These are phyloP conservation scores for Rhizophlyctis rosea DNA, from an alignment of 192 early-diverging fungal genomes.

Conservation along the genomic window DNA sequence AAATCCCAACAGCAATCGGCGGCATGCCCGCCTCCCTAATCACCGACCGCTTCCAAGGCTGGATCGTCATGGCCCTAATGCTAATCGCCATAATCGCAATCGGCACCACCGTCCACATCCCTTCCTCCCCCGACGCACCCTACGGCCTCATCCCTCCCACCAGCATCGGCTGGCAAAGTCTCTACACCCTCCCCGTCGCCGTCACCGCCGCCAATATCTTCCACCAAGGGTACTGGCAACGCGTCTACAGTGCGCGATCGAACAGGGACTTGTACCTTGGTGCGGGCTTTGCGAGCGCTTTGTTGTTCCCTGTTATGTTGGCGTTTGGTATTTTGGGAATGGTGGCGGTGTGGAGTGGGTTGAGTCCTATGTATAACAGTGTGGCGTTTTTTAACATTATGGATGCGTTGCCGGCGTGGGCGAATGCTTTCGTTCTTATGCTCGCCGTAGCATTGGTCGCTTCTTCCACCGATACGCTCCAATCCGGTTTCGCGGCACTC, in stretches of 20 bases:
- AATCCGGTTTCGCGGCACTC: slow-evolving; percentile 60
- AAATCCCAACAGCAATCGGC: too few relatives aligned
- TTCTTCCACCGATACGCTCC: slow-evolving; percentile 65
- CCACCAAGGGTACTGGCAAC: slow-evolving; percentile 72
- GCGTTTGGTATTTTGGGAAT: slow-evolving; percentile 63
- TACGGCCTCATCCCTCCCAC: slow-evolving; percentile 56
- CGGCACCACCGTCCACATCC: slow-evolving; percentile 52
- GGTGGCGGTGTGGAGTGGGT: slow-evolving; percentile 61
- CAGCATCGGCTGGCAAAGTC: slow-evolving; percentile 62
- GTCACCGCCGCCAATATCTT: slow-evolving; percentile 62
- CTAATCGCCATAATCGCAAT: slow-evolving; percentile 58
- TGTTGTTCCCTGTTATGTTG: slow-evolving; percentile 52
- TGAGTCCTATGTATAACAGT: slow-evolving; percentile 42
- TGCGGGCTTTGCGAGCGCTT: slow-evolving; percentile 51
- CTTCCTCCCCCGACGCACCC: slow-evolving; percentile 45
- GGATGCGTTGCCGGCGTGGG: slow-evolving; percentile 53
- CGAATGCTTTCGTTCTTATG: slow-evolving; percentile 55
- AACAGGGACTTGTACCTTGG: slow-evolving; percentile 59
- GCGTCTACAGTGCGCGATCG: slow-evolving; percentile 64
- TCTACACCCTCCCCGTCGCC: slow-evolving; percentile 61
- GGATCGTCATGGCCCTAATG: slow-evolving; percentile 52
- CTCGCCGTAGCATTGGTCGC: slow-evolving; percentile 63
- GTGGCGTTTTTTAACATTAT: slow-evolving; percentile 72
- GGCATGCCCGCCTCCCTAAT: too few relatives aligned
- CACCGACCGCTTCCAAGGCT: too few relatives aligned